Evolutionary conservation across 352 stramenopile species (phyloP).

Genomic region (Globisporangium nagaii): DNA sequence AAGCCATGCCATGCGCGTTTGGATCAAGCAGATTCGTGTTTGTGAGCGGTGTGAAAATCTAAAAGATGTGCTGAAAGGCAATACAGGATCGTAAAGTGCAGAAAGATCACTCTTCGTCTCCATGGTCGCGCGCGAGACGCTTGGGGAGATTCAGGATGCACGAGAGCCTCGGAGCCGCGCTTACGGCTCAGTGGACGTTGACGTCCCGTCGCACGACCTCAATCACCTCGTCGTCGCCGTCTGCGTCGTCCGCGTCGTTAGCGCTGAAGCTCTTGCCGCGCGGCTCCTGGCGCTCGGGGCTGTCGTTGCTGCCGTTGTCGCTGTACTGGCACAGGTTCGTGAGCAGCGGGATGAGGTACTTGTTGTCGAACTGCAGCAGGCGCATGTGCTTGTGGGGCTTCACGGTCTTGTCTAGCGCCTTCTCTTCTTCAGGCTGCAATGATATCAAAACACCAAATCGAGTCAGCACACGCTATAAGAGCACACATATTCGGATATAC

Average conservation of each 20-base stretch:
- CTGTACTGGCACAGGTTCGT: constrained; percentile 65
- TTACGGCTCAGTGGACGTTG: constrained; percentile 38
- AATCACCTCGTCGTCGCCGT: constrained; percentile 62
- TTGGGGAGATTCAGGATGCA: no score
- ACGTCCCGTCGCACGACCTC: constrained; percentile 66
- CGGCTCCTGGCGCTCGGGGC: constrained; percentile 16
- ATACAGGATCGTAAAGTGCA: no score
- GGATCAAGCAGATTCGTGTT: no score
- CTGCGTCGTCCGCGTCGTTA: constrained; percentile 24
- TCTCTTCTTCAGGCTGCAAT: constrained; percentile 59
- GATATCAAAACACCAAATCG: not conserved
- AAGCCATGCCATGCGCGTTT: no score
- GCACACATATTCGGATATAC: not conserved
- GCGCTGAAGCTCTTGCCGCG: constrained; percentile 40
- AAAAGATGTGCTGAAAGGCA: no score
- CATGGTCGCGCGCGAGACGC: no score
- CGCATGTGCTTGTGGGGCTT: constrained; percentile 81
- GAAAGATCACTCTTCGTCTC: no score
- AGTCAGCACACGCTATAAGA: not conserved
- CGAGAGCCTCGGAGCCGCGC: no score
- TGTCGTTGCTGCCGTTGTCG: constrained; percentile 31
- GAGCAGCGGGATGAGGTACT: constrained; percentile 78
- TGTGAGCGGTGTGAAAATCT: no score
- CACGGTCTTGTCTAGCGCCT: constrained; percentile 68
- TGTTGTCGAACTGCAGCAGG: constrained; percentile 82